Conservation (phyloP, 2,329 filamentous ascomycete species). For the Massarina eburnea region DNA sequence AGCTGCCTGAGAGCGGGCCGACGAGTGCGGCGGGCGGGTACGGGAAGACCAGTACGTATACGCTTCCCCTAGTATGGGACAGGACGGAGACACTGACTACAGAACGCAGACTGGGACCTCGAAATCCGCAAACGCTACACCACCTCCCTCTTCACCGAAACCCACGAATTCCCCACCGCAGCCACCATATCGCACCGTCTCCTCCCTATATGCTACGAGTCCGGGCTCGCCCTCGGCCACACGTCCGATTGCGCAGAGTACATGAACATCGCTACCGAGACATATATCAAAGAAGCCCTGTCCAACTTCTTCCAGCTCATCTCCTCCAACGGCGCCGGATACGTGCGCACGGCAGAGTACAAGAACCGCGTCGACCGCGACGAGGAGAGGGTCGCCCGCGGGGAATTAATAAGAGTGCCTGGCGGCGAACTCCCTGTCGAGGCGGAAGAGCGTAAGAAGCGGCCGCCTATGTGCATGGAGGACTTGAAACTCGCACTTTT, state of each 20-base stretch:
- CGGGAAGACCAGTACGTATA: constrained; percentile 73
- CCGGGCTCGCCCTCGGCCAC: constrained; percentile 59
- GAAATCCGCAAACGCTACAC: constrained; percentile 67
- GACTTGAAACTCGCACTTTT: constrained; percentile 77
- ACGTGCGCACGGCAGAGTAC: constrained; percentile 77
- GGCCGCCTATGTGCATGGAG: constrained; percentile 72
- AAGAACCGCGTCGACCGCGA: constrained; percentile 73
- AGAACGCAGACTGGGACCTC: constrained; percentile 58
- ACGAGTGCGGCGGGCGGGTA: constrained; percentile 68
- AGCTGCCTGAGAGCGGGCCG: constrained; percentile 63
- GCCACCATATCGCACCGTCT: constrained; percentile 61
- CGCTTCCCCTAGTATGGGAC: background rate
- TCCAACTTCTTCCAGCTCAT: constrained; percentile 57
- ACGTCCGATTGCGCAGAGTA: constrained; percentile 58
- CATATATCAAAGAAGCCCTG: constrained; percentile 63
- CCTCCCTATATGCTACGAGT: constrained; percentile 67
- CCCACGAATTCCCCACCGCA: constrained; percentile 63
- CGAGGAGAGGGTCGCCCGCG: constrained; percentile 71
- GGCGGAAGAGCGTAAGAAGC: constrained; percentile 71
- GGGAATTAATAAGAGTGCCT: constrained; percentile 73
- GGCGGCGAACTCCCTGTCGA: constrained; percentile 80
- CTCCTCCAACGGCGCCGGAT: constrained; percentile 55
- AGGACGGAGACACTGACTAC: constrained; percentile 6
- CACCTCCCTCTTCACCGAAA: constrained; percentile 62
- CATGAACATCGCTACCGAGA: constrained; percentile 63